phyloP scores from a whole-genome alignment of 164 flowering plant species.

The Stephania japonica region DNA sequence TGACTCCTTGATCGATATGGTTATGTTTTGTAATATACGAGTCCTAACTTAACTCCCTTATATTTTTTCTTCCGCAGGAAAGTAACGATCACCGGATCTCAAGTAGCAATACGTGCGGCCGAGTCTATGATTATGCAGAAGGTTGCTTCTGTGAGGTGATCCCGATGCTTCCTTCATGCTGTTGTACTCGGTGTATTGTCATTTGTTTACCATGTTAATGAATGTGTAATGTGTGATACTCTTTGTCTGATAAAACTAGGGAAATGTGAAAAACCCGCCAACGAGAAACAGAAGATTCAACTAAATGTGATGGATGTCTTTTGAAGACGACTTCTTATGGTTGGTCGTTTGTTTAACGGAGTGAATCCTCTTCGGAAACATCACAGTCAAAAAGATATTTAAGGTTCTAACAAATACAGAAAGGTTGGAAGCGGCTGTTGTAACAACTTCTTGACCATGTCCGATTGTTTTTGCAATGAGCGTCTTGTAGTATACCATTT shows the following conservation, averaged over 20 bases:
- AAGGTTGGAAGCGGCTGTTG: constrained; percentile 13
- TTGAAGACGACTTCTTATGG: constrained; percentile 6
- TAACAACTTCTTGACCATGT: constrained; percentile 12
- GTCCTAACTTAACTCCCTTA: neutral
- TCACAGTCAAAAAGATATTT: neutral
- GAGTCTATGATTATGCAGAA: constrained; percentile 80
- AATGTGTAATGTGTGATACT: neutral
- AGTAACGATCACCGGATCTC: constrained; percentile 92
- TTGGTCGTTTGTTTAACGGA: neutral
- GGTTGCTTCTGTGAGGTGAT: constrained; percentile 62
- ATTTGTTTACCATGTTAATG: constrained; percentile 6
- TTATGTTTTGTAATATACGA: neutral
- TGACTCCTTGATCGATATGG: neutral
- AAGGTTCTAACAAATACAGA: constrained; percentile 10
- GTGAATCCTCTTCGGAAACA: neutral
- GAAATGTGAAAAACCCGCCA: constrained; percentile 6
- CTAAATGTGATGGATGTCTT: neutral
- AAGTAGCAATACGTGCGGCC: constrained; percentile 69
- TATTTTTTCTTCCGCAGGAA: constrained; percentile 52
- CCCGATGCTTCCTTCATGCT: constrained; percentile 7
- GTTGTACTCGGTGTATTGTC: neutral
- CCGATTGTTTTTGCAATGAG: constrained; percentile 12
- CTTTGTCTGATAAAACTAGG: neutral
- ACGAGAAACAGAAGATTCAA: neutral
- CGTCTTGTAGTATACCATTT: constrained; percentile 10